Percentiles rank a stretch among this genome's conserved stretches.
phyloP scores from a whole-genome alignment of 164 flowering plant genomes.

The Liriodendron chinense region DNA sequence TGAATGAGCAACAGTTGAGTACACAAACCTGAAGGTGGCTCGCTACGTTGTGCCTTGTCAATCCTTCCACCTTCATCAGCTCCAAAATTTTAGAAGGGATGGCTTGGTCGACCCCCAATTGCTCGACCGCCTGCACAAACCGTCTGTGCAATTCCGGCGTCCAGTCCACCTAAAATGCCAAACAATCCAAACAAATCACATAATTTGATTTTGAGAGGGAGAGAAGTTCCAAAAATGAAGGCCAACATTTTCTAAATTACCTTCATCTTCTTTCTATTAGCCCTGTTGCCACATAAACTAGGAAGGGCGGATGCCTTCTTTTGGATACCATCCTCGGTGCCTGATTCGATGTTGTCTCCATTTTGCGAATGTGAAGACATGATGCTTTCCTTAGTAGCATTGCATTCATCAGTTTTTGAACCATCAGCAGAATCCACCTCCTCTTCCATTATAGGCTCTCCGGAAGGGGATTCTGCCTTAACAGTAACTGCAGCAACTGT shows the following conservation, averaged over 20 bases:
- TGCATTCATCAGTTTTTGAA: constrained; percentile 20
- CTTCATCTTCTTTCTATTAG: constrained; percentile 55
- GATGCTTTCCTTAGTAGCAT: constrained; percentile 10
- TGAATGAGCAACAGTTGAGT: too few species aligned
- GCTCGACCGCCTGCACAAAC: constrained; percentile 78
- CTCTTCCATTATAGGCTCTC: constrained; percentile 35
- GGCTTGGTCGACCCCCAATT: constrained; percentile 79
- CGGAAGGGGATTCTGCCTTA: constrained; percentile 15
- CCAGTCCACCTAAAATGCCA: constrained; percentile 70
- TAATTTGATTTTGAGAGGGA: neutral
- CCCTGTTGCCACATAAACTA: constrained; percentile 30
- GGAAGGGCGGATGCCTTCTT: constrained; percentile 28
- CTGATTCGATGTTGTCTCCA: constrained; percentile 16
- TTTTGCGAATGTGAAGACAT: constrained; percentile 16
- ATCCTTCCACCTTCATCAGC: constrained; percentile 77
- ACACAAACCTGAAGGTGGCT: constrained; percentile 80
- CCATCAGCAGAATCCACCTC: constrained; percentile 43
- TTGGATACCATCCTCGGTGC: constrained; percentile 15
- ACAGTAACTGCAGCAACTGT: constrained; percentile 23
- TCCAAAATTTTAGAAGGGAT: constrained; percentile 81
- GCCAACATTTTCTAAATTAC: constrained; percentile 18
- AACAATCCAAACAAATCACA: neutral
- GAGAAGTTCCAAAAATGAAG: neutral
- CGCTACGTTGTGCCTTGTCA: constrained; percentile 85
- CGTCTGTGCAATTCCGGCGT: constrained; percentile 77